Evolutionary conservation across 306 rosid species (phyloP).

Genomic region (Glycyrrhiza uralensis): DNA sequence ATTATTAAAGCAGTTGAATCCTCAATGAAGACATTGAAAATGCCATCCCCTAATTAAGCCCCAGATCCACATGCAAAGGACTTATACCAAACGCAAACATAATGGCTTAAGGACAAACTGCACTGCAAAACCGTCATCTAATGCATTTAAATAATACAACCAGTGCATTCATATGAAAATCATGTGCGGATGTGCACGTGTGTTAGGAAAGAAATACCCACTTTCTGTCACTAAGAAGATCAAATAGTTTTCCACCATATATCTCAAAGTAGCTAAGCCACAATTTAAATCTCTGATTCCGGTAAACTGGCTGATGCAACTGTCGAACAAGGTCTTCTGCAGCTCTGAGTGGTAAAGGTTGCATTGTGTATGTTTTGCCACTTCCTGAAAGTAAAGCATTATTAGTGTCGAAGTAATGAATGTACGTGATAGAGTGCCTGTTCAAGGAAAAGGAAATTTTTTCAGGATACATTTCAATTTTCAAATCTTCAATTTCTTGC

Average conservation of each 20-base stretch:
- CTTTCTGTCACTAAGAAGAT: slow-evolving; percentile 96
- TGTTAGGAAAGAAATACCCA: slow-evolving; percentile 41
- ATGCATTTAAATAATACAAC: slow-evolving; percentile 7
- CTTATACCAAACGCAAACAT: background rate
- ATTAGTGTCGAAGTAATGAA: slow-evolving; percentile 20
- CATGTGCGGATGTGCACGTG: background rate
- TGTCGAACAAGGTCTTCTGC: slow-evolving; percentile 80
- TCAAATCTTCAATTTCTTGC: background rate
- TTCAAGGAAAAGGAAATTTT: background rate
- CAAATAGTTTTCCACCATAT: slow-evolving; percentile 95
- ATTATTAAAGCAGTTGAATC: background rate
- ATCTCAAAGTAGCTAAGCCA: slow-evolving; percentile 99
- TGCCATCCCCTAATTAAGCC: background rate
- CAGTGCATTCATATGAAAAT: background rate
- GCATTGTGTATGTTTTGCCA: slow-evolving; percentile 98
- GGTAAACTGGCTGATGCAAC: slow-evolving; percentile 86
- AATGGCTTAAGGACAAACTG: slow-evolving; percentile 8
- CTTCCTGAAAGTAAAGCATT: slow-evolving; percentile 64
- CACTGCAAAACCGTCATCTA: slow-evolving; percentile 9
- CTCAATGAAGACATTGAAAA: background rate
- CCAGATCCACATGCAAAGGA: slow-evolving; percentile 8
- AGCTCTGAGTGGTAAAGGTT: slow-evolving; percentile 96
- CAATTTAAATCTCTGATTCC: slow-evolving; percentile 84
- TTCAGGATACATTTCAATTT: background rate
- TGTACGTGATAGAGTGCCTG: background rate